Percentiles rank a stretch among this genome's conserved stretches.
Conservation (phyloP, 1,284 basidiomycete species). For the Cystobasidium slooffiae region DNA sequence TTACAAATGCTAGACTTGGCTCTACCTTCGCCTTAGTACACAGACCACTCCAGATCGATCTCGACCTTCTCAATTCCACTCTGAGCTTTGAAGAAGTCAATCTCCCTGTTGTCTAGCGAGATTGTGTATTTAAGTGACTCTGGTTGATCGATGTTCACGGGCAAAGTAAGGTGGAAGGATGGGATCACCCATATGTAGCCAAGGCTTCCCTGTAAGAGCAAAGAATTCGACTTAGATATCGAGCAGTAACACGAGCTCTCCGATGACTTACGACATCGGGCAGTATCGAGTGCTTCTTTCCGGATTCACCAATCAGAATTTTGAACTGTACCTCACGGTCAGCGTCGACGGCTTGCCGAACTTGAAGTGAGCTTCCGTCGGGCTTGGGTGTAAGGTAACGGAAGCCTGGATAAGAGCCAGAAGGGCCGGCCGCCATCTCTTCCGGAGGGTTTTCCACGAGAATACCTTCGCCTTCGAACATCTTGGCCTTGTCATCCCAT, state of each 20-base stretch:
- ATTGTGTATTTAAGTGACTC: conserved; percentile 51
- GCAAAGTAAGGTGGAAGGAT: conserved; percentile 52
- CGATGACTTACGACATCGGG: conserved; percentile 51
- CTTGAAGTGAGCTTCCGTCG: neutral
- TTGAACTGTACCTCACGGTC: conserved; percentile 56
- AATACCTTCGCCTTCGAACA: conserved; percentile 35
- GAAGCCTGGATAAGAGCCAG: conserved; percentile 2
- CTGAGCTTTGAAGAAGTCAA: conserved; percentile 56
- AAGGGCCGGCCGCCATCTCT: neutral
- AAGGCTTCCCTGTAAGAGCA: conserved; percentile 47
- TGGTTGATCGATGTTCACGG: neutral
- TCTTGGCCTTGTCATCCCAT: conserved; percentile 46
- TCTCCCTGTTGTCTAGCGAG: conserved; percentile 51
- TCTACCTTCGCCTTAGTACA: neutral
- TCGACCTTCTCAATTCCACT: conserved; percentile 53
- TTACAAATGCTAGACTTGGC: neutral
- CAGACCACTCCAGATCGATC: conserved; percentile 55
- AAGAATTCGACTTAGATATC: neutral
- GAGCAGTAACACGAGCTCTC: neutral
- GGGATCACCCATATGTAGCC: conserved; percentile 57
- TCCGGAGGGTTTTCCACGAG: conserved; percentile 8
- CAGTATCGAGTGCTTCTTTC: conserved; percentile 54
- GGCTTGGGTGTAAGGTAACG: conserved; percentile 9
- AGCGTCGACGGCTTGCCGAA: conserved; percentile 51
- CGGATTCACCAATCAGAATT: conserved; percentile 54